These are phyloP conservation scores for Colletotrichum higginsianum DNA, from an alignment of 2,329 filamentous ascomycete species.

Conservation along the genomic window DNA sequence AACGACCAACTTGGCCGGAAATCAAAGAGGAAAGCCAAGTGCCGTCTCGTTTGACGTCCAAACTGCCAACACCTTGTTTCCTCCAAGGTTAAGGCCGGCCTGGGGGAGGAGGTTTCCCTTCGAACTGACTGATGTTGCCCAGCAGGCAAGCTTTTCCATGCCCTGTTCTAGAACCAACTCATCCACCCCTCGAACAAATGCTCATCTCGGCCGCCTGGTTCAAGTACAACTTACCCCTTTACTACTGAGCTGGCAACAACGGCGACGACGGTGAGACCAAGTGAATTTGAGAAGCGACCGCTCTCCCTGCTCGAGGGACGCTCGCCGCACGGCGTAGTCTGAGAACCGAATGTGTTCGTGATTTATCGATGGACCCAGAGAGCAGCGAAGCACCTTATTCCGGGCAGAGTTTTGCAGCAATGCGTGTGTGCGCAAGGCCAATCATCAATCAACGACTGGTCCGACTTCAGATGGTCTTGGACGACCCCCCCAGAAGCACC, in stretches of 20 bases:
- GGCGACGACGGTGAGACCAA: neutral
- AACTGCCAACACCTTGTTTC: slow-evolving; percentile 24
- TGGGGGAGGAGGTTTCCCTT: neutral
- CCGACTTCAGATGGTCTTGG: slow-evolving; percentile 26
- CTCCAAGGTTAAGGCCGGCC: slow-evolving; percentile 10
- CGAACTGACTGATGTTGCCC: slow-evolving; percentile 15
- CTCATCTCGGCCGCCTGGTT: neutral
- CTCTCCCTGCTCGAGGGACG: neutral
- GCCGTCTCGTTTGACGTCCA: slow-evolving; percentile 25
- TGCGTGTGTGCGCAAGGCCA: slow-evolving; percentile 4
- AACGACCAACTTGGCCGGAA: neutral
- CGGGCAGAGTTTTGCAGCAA: slow-evolving; percentile 24
- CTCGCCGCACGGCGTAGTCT: neutral
- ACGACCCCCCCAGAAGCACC: neutral
- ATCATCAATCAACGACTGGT: slow-evolving; percentile 7
- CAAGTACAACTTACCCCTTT: neutral
- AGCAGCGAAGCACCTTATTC: slow-evolving; percentile 13
- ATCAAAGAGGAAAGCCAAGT: neutral
- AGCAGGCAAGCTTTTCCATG: neutral
- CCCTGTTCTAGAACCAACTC: neutral
- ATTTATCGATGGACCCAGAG: slow-evolving; percentile 1
- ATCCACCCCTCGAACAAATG: neutral
- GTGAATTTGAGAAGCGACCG: neutral
- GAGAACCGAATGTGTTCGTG: neutral
- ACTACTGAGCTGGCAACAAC: no score